Evolutionary conservation across 1,139 yeast species (phyloP).

Genomic region (Geotrichum candidum): DNA sequence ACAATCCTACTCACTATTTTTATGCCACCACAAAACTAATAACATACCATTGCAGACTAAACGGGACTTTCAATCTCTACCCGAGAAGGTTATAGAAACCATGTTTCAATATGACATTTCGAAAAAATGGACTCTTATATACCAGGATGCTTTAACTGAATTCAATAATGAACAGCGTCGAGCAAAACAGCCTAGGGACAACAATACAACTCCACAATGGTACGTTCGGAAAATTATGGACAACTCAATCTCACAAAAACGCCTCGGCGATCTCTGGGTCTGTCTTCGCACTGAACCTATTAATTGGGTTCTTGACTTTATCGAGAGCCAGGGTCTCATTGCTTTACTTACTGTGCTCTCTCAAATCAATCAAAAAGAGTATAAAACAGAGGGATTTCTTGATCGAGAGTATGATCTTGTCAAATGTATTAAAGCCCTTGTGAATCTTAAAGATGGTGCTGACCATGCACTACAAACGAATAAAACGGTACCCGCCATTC

Average conservation of each 20-base stretch:
- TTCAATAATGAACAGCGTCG: slow-evolving; percentile 51
- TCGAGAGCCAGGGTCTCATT: slow-evolving; percentile 82
- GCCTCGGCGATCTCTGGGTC: slow-evolving; percentile 81
- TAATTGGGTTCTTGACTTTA: slow-evolving; percentile 79
- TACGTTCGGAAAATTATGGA: slow-evolving; percentile 73
- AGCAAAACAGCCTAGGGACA: slow-evolving; percentile 29
- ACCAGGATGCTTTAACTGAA: slow-evolving; percentile 81
- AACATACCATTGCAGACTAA: slow-evolving; percentile 45
- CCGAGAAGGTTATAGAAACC: slow-evolving; percentile 70
- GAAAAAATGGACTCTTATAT: slow-evolving; percentile 87
- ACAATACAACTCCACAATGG: slow-evolving; percentile 57
- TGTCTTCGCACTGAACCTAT: slow-evolving; percentile 88
- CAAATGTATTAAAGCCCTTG: slow-evolving; percentile 57
- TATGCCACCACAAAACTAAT: background rate
- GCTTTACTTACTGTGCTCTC: slow-evolving; percentile 61
- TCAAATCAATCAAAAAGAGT: slow-evolving; percentile 37
- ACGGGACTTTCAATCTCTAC: slow-evolving; percentile 75
- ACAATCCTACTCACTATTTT: background rate
- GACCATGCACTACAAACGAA: slow-evolving; percentile 47
- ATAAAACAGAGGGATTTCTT: slow-evolving; percentile 38
- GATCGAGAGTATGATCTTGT: slow-evolving; percentile 57
- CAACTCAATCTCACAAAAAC: slow-evolving; percentile 60
- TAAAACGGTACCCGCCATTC: slow-evolving; percentile 51
- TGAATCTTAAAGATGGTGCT: slow-evolving; percentile 53
- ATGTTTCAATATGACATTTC: slow-evolving; percentile 69